Conservation (phyloP, 192 early-diverging fungal species). For the Endogone sp. region DNA sequence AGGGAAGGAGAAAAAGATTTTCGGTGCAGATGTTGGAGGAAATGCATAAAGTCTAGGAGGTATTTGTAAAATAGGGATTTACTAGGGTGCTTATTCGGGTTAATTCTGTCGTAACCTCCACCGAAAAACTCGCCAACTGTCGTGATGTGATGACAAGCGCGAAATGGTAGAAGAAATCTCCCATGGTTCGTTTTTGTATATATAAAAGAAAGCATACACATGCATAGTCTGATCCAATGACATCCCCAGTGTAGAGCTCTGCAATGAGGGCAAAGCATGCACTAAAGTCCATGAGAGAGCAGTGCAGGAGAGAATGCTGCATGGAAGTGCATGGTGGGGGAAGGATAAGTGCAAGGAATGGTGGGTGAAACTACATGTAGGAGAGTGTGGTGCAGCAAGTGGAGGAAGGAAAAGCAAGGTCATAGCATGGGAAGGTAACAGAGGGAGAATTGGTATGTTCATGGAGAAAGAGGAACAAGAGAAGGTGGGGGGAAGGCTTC, state of each 20-base stretch:
- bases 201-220: too few relatives aligned
- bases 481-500: neutral
- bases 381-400: neutral
- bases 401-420: neutral
- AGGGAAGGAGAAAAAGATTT: too few relatives aligned
- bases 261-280: neutral
- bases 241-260: neutral
- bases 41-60: too few relatives aligned
- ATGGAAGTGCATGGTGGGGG: neutral
- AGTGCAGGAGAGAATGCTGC: neutral
- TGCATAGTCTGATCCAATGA: neutral
- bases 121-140: too few relatives aligned
- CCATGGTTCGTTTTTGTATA: too few relatives aligned
- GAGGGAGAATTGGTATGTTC: neutral
- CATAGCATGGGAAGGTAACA: neutral
- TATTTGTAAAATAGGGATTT: too few relatives aligned
- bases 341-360: neutral
- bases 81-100: too few relatives aligned
- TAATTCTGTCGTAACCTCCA: too few relatives aligned
- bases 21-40: too few relatives aligned
- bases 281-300: neutral
- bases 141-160: too few relatives aligned
- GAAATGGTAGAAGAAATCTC: too few relatives aligned
- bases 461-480: neutral
- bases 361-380: neutral